Conservation (phyloP, 1,284 basidiomycete species). For the Puccinia hordei region DNA sequence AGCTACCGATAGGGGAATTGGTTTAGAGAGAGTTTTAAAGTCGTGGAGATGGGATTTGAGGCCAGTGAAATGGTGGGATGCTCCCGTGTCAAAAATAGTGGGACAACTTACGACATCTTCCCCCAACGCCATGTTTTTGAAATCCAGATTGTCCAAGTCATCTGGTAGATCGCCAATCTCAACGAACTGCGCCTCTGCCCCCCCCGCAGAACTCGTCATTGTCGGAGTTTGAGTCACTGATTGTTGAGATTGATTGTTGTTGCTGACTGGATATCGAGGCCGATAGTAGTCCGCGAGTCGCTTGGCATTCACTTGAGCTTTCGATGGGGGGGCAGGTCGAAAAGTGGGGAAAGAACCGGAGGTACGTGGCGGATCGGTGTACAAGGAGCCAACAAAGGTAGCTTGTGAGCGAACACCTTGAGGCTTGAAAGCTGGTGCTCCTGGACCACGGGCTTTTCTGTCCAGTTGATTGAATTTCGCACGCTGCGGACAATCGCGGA, state of each 20-base stretch:
- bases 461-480: neutral
- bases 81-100: neutral
- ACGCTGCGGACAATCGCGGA: neutral
- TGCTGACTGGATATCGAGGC: neutral
- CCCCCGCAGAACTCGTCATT: neutral
- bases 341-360: neutral
- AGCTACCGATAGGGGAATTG: constrained; percentile 1
- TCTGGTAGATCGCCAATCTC: neutral
- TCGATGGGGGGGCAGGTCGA: neutral
- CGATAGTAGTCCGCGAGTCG: neutral
- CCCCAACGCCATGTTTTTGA: neutral
- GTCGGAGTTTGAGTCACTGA: too few relatives aligned
- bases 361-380: too few relatives aligned
- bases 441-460: too few relatives aligned
- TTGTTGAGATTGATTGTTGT: too few relatives aligned
- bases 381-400: neutral
- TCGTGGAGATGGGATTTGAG: neutral
- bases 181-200: neutral
- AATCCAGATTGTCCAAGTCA: neutral
- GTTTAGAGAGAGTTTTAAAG: neutral
- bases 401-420: too few relatives aligned
- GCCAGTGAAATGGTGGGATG: neutral
- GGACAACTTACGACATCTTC: neutral
- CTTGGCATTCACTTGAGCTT: neutral
- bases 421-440: too few relatives aligned